Base-by-base conservation (phyloP, 164 flowering plant species). In the Brasenia schreberi region DNA sequence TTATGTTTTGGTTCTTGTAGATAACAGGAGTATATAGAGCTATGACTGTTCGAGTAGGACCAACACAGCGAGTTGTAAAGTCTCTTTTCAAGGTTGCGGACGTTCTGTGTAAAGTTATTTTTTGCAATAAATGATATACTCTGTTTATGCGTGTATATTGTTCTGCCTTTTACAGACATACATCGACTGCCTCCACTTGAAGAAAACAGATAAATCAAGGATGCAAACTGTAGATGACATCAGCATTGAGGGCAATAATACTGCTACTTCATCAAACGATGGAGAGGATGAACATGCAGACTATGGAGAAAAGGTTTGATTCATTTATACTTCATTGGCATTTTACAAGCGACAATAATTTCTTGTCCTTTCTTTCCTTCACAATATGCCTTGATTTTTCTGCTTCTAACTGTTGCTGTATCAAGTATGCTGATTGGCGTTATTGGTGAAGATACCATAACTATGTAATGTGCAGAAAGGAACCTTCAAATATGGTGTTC, bases 21-120 rank as follows among this genome's bases (percentile, higher is more conserved):
- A 86, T 89, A 61, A 94, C 99, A 70, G 99, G 99, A 67, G 85
- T 94, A 71, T 94, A 94, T 77, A 81, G 99, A 81, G 99, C 99
- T n/a, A 91, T 91, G 97, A 94, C 76, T 75, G 99, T 94, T 18
- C 81, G 99, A 88, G 79, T 91, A 60, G 97, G 96, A 64, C 73
- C 92, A 61, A 72, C 93, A 66, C 99, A 91, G 67, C 85, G 99
- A 80, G 85, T 94, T 68, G 96, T 91, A 6, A 94, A 91, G 78
- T 94, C 99, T 62, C 76, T 94, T 66, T 91, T 91, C 73, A 94
- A 94, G 94, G 99, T 66, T 76, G 12, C 2, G 53, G 53, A 45
- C 12, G 1, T 45, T 7, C 53, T 5, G 52, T 7, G 12, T 2
- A 7, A 45, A 45, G 53, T 45, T 45, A 5, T 45, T 45, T 12